Evolutionary conservation across 768 basidiomycete species (phyloP), one percentile per base, ranked within the genome.

Genomic region (Neoboletus magnificus): DNA sequence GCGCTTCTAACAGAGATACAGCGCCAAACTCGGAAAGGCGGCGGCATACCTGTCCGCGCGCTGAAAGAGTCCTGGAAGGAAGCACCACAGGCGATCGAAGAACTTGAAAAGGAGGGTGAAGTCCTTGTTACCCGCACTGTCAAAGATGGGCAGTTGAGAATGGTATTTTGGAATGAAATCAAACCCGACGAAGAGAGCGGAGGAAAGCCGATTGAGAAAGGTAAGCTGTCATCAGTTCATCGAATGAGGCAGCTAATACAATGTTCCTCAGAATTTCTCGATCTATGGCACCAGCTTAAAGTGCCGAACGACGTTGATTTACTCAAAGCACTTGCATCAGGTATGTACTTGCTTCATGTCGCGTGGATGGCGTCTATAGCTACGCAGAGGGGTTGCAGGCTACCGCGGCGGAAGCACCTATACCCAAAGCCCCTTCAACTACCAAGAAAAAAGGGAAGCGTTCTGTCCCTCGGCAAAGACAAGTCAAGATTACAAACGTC

Each of bases 41-140:
- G 91, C 3, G 93, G 93, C 4, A 83, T 96, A 30, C 83, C 91
- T 15, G 87, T 96, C 30, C 84, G 91, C 20, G 79, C 84, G 1
- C 75, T 97, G 40, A 93, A 94, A 65, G 93, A 96, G 68, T 87
- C 89, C 15, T 97, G 93, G 92, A 89, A 91, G 62, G 89, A 91
- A 61, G 89, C 93, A 0, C 86, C 87, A 1, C 74, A 79, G 42
- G 90, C 89, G 0, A 86, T 95, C 42, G 91, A 93, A 66, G 91
- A 94, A 70, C 77, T 95, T n/a, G 91, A 93, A 69, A 82, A 88
- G 65, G 88, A 91, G 62, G 92, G 91, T 1, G 89, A 93, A 53
- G 90, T 93, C 1, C 79, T 93, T 39, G 89, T 93, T n/a, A 94
- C 89, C 18, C 80, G 93, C 43, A 90, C 90, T 0, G 74, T 81